phyloP scores from a whole-genome alignment of 2,329 filamentous ascomycete genomes.

The Phoma herbarum region DNA sequence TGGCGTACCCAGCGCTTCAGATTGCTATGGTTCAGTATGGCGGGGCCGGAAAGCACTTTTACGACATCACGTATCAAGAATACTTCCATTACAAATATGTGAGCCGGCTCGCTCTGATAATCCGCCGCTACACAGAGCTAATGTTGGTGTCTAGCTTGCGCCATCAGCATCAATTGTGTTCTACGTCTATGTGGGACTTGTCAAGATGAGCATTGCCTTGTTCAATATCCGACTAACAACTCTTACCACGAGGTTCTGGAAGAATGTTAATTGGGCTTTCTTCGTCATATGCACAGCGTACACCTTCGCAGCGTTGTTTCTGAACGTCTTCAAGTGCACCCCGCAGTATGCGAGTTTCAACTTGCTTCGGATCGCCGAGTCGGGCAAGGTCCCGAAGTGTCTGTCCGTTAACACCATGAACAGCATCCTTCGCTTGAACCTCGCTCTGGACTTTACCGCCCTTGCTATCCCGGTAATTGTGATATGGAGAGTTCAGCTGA shows the following conservation, averaged over 20 bases:
- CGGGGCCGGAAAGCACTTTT: constrained; percentile 16
- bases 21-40: constrained; percentile 17
- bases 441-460: constrained; percentile 18
- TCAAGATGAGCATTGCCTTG: constrained; percentile 19
- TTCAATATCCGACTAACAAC: constrained; percentile 20
- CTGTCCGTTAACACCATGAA: constrained; percentile 14
- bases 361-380: constrained; percentile 14
- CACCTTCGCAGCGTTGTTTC: constrained; percentile 7
- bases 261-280: constrained; percentile 12
- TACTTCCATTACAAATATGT: constrained; percentile 14
- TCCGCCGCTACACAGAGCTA: constrained; percentile 1
- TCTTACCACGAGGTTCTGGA: constrained; percentile 13
- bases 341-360: constrained; percentile 15
- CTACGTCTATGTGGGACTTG: constrained; percentile 16
- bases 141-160: constrained; percentile 11
- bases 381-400: constrained; percentile 15
- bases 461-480: constrained; percentile 15
- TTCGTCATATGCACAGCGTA: constrained; percentile 15
- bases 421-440: constrained; percentile 17
- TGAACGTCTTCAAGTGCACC: constrained; percentile 17
- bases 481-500: constrained; percentile 15
- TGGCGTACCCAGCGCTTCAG: constrained; percentile 15
- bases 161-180: constrained; percentile 13
- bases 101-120: neutral
- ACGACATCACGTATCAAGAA: constrained; percentile 19